Conservation (phyloP, 2,329 filamentous ascomycete species). For the Tolypocladium endophyticum region DNA sequence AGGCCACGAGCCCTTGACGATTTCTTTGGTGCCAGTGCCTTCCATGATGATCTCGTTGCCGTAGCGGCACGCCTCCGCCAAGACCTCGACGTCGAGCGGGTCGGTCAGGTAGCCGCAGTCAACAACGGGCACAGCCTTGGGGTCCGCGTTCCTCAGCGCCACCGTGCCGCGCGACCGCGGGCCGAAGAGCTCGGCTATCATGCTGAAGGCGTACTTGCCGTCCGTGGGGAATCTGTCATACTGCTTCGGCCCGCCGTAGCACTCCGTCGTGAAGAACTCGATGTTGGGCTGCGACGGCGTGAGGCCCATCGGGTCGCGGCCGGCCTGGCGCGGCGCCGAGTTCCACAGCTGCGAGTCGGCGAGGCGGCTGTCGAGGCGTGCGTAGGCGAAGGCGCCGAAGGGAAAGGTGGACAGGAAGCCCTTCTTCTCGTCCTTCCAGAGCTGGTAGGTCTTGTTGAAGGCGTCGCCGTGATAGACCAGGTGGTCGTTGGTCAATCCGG, state of each 20-base stretch:
- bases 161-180: constrained; percentile 47
- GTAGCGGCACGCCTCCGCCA: constrained; percentile 46
- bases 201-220: constrained; percentile 43
- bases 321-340: constrained; percentile 31
- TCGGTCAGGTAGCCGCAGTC: constrained; percentile 49
- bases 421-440: constrained; percentile 47
- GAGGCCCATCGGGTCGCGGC: constrained; percentile 54
- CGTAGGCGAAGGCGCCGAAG: constrained; percentile 52
- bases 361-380: constrained; percentile 50
- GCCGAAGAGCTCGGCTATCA: constrained; percentile 47
- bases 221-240: constrained; percentile 42
- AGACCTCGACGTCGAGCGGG: constrained; percentile 45
- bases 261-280: constrained; percentile 53
- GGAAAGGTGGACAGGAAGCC: constrained; percentile 51
- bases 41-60: constrained; percentile 50
- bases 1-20: constrained; percentile 53
- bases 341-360: constrained; percentile 44
- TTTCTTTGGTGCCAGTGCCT: constrained; percentile 44
- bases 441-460: constrained; percentile 35
- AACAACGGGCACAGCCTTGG: constrained; percentile 41
- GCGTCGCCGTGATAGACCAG: constrained; percentile 42
- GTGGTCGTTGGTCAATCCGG: constrained; percentile 43
- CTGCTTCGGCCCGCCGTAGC: constrained; percentile 50
- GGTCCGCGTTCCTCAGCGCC: constrained; percentile 34
- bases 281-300: constrained; percentile 45